phyloP scores from a whole-genome alignment of 2,329 filamentous ascomycete species.

The Alternaria triticimaculans region DNA sequence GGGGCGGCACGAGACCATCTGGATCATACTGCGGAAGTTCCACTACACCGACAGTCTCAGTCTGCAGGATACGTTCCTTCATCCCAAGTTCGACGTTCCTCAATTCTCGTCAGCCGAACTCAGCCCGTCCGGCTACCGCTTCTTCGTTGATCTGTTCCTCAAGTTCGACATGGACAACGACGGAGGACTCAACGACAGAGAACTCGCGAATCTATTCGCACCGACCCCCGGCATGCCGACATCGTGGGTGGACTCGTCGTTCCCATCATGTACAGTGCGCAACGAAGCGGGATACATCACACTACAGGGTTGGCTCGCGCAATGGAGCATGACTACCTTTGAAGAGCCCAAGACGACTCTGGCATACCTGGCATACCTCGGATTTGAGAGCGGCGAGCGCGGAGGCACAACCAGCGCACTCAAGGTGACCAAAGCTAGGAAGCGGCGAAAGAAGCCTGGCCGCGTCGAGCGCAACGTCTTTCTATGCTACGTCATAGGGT shows the following conservation, averaged over 20 bases:
- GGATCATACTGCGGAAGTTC: constrained; percentile 94
- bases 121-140: constrained; percentile 91
- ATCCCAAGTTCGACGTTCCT: constrained; percentile 92
- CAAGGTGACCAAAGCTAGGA: constrained; percentile 91
- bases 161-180: constrained; percentile 98
- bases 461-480: constrained; percentile 94
- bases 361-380: constrained; percentile 94
- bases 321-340: constrained; percentile 99
- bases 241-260: constrained; percentile 87
- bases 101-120: constrained; percentile 92
- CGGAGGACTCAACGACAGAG: constrained; percentile 85
- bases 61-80: constrained; percentile 87
- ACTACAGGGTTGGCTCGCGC: constrained; percentile 94
- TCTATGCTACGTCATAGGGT: constrained; percentile 88
- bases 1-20: constrained; percentile 96
- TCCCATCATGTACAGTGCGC: constrained; percentile 90
- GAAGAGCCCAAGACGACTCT: constrained; percentile 93
- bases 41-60: constrained; percentile 96
- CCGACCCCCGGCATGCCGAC: constrained; percentile 88
- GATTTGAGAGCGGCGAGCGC: constrained; percentile 80
- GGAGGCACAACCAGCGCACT: constrained; percentile 82
- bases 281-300: constrained; percentile 97
- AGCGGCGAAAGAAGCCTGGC: constrained; percentile 79
- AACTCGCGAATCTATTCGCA: constrained; percentile 85
- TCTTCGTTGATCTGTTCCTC: constrained; percentile 95